These are phyloP conservation scores for Pholiota molesta DNA, from an alignment of 768 basidiomycete genomes.

Conservation along the genomic window DNA sequence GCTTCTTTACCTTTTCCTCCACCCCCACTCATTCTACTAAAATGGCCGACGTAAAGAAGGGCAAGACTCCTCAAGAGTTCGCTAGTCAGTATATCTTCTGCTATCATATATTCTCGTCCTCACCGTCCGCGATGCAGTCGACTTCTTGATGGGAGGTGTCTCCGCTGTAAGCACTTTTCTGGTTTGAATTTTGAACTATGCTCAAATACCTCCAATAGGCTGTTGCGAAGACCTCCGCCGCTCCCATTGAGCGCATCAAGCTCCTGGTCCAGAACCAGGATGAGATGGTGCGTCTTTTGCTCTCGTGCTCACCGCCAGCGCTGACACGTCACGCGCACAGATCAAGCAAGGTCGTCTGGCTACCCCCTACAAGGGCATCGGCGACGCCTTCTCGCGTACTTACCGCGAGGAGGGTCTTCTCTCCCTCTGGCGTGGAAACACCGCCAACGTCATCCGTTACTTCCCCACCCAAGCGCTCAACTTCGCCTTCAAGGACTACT, in stretches of 20 bases:
- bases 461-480: slow-evolving; percentile 99
- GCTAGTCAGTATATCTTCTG: slow-evolving; percentile 52
- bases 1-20: slow-evolving; percentile 43
- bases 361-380: slow-evolving; percentile 94
- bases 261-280: slow-evolving; percentile 98
- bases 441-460: slow-evolving; percentile 99
- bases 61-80: slow-evolving; percentile 92
- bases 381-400: slow-evolving; percentile 90
- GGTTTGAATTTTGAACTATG: background rate
- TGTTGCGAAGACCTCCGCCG: slow-evolving; percentile 98
- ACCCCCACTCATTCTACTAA: slow-evolving; percentile 59
- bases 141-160: slow-evolving; percentile 97
- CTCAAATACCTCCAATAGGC: slow-evolving; percentile 56
- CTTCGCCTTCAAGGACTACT: slow-evolving; percentile 99
- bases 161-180: slow-evolving; percentile 65
- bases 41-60: slow-evolving; percentile 86
- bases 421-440: slow-evolving; percentile 99
- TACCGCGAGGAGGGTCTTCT: slow-evolving; percentile 95
- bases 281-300: slow-evolving; percentile 82
- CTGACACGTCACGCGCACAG: slow-evolving; percentile 52
- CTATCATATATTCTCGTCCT: slow-evolving; percentile 14
- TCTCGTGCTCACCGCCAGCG: slow-evolving; percentile 6
- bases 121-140: slow-evolving; percentile 51
- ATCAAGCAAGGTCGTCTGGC: slow-evolving; percentile 99
- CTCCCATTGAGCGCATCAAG: slow-evolving; percentile 99